Evolutionary conservation across 2,329 filamentous ascomycete species (phyloP), one percentile per base, ranked within the genome.

Genomic region (Trichophyton mentagrophytes): DNA sequence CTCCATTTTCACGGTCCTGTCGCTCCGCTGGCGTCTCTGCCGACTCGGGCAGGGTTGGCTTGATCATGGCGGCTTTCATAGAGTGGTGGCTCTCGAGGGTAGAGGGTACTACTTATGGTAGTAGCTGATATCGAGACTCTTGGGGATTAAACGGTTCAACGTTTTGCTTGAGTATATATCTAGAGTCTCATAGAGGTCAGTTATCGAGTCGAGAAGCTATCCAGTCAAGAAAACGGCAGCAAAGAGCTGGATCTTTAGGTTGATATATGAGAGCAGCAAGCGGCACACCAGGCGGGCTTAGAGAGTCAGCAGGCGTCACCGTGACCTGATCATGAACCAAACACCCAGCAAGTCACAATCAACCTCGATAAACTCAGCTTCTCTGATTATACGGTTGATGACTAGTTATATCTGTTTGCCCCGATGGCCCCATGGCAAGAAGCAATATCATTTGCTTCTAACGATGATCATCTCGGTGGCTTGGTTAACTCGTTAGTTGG

Each of bases 21-120:
- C 60, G 60, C 57, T 66, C 64, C n/a, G 38, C 40, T 1, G 33
- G 15, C 4, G 59, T 64, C 46, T 65, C 64, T 2, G 17, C n/a
- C 38, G 11, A 17, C 2, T 30, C 49, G 13, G 27, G 49, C 8
- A 11, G 22, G 22, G 27, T 9, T 9, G 27, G 2, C 49, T n/a
- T 33, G 27, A 25, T 53, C 22, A 33, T n/a, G 33, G 22, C 8
- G 42, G 20, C 42, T 38, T 44, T 17, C 40, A n/a, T 15, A 20
- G 6, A 7, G 40, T 17, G 6, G n/a, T 17, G 6, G 6, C 40
- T n/a, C 40, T 44, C 6, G n/a, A 3, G n/a, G 40, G 7, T n/a
- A 17, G 11, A n/a, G n/a, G 40, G 40, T 44, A 13, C 11, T 38
- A 13, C 8, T 38, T 9, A 30, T 20, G 49, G 22, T 0, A 53